Conservation (phyloP, 148 eudicot species). For the Heliamphora exappendiculata region DNA sequence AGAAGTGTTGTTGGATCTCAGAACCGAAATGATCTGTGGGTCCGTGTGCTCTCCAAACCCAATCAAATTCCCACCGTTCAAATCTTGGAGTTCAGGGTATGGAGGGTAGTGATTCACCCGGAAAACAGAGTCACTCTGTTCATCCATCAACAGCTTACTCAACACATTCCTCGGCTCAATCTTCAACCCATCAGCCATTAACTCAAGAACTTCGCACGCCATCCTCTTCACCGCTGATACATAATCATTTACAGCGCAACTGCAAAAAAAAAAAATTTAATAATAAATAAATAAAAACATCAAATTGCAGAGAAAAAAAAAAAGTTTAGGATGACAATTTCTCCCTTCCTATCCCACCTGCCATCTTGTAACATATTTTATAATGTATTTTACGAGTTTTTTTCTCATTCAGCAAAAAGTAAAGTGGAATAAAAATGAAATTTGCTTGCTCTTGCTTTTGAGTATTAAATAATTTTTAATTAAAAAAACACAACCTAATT, state of each 20-base stretch:
- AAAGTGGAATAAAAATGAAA: too few species aligned
- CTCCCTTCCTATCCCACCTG: too few species aligned
- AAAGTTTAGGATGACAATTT: too few species aligned
- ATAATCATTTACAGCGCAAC: constrained; percentile 33
- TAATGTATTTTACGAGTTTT: too few species aligned
- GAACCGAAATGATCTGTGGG: constrained; percentile 49
- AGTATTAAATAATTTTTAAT: too few species aligned
- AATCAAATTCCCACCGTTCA: constrained; percentile 24
- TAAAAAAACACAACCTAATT: too few species aligned
- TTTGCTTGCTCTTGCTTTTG: too few species aligned
- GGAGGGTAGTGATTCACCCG: constrained; percentile 53
- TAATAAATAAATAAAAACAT: not conserved
- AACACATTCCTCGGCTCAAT: constrained; percentile 33
- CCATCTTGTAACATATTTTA: too few species aligned
- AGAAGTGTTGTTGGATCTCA: constrained; percentile 45
- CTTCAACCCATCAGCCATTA: constrained; percentile 43
- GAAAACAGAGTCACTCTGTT: constrained; percentile 52
- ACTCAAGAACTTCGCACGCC: constrained; percentile 45
- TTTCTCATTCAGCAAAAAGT: too few species aligned
- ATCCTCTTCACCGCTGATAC: constrained; percentile 37
- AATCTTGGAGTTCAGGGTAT: constrained; percentile 18
- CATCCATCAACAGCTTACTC: constrained; percentile 41
- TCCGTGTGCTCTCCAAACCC: constrained; percentile 57
- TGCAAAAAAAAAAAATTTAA: constrained; percentile 1
- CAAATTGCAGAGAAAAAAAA: not conserved